Conservation (phyloP, 176 grass and related monocot species). For the Aegilops speltoides region DNA sequence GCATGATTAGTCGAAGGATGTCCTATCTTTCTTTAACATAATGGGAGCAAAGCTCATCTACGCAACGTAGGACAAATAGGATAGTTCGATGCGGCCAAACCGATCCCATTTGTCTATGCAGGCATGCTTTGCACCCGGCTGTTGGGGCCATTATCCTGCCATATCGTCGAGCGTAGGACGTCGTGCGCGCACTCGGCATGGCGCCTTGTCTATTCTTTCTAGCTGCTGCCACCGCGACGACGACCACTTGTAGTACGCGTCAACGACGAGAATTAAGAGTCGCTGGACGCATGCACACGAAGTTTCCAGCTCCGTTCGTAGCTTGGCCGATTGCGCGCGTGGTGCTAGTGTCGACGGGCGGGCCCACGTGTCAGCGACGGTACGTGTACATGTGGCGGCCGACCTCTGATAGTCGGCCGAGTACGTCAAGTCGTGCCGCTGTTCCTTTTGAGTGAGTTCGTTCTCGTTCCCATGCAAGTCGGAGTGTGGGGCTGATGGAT, state of each 20-base stretch:
- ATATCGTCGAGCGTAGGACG: no score
- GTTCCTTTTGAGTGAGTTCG: no score
- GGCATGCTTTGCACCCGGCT: background rate
- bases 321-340: no score
- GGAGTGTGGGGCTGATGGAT: no score
- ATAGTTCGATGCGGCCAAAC: background rate
- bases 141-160: no score
- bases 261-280: background rate
- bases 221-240: background rate
- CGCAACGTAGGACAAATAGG: background rate
- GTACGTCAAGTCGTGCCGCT: background rate
- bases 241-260: background rate
- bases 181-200: no score
- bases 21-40: background rate
- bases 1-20: background rate
- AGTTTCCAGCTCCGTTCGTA: background rate
- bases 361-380: background rate
- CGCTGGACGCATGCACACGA: background rate
- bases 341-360: no score
- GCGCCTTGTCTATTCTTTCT: no score
- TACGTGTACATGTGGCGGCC: no score
- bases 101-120: background rate
- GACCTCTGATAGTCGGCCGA: no score
- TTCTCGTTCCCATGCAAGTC: no score
- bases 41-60: background rate